Base-by-base conservation (phyloP, 2,329 filamentous ascomycete species). In the Bipolaris victoriae region DNA sequence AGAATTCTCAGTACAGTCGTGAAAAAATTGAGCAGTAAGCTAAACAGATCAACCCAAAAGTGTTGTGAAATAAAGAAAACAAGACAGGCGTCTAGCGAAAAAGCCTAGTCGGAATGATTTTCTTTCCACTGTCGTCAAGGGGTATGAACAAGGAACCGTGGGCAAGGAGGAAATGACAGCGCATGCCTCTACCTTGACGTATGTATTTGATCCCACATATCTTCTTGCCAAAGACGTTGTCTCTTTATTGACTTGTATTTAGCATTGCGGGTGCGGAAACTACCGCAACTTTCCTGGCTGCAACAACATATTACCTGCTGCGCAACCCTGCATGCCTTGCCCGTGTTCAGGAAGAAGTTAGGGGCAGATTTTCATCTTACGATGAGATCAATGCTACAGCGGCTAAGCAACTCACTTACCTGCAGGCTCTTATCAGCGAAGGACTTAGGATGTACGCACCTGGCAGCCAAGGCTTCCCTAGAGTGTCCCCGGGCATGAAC, bases 101-200 rank as follows among this genome's bases (percentile, higher is more conserved):
- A 33, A 49, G 22, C 26, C 18, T 3, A 22, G 1, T 2, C 47
- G 47, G 15, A 33, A 49, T 5, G 47, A 49, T 22, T 49, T 49
- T 16, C 35, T 49, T 15, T 39, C 47, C 26, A 49, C 36, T 11
- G 4, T 49, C 7, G 15, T 16, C 20, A 22, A 26, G 3, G 39
- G 39, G 18, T 33, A 39, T 15, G 36, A 39, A 20, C n/a, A 18
- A 39, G 47, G 47, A 7, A 15, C 20, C 2, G n/a, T 49, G 15
- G 16, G 33, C 15, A 18, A 49, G 16, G 47, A 49, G 35, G 47
- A 49, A 22, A 29, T 49, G 47, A 40, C 47, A 3, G 47, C 47
- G 10, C 47, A 49, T 24, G 47, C 47, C 7, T 49, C 47, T 11
- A 49, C 47, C 9, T 29, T 49, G 35, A 16, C 39, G 47, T 49